Conservation (phyloP, 2,329 filamentous ascomycete species). For the Nemania sp. region DNA sequence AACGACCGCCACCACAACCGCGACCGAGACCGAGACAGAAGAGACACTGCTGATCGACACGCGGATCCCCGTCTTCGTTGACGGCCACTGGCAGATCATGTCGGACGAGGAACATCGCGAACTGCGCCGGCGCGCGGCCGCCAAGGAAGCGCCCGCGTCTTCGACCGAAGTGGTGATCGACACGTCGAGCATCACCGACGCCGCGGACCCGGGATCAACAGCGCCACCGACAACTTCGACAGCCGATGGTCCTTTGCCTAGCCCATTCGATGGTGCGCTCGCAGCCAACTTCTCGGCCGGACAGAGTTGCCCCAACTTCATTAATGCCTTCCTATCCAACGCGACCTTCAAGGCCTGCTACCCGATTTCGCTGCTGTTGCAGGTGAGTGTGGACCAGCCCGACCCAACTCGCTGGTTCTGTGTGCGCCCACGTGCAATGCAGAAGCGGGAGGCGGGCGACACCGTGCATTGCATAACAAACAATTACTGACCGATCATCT, state of each 20-base stretch:
- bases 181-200: slow-evolving; percentile 36
- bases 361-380: slow-evolving; percentile 81
- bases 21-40: slow-evolving; percentile 31
- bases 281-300: slow-evolving; percentile 62
- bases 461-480: slow-evolving; percentile 10
- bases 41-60: slow-evolving; percentile 42
- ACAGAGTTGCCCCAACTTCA: slow-evolving; percentile 66
- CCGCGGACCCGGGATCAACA: slow-evolving; percentile 31
- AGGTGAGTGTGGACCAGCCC: slow-evolving; percentile 60
- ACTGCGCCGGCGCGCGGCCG: slow-evolving; percentile 28
- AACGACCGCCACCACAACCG: not conserved
- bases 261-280: slow-evolving; percentile 67
- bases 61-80: slow-evolving; percentile 39
- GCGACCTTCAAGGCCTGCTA: slow-evolving; percentile 73
- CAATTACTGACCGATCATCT: slow-evolving; percentile 8
- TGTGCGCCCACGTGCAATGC: not conserved
- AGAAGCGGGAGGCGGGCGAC: not conserved
- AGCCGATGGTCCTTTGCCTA: slow-evolving; percentile 54
- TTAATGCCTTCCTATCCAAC: slow-evolving; percentile 67
- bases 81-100: slow-evolving; percentile 44
- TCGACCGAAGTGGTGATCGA: slow-evolving; percentile 41
- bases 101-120: slow-evolving; percentile 41
- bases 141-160: slow-evolving; percentile 12
- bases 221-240: slow-evolving; percentile 28
- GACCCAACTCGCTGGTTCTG: too few species aligned